Evolutionary conservation across 2,329 filamentous ascomycete species (phyloP), one percentile per base, ranked within the genome.

Genomic region (Penicillium sp.): DNA sequence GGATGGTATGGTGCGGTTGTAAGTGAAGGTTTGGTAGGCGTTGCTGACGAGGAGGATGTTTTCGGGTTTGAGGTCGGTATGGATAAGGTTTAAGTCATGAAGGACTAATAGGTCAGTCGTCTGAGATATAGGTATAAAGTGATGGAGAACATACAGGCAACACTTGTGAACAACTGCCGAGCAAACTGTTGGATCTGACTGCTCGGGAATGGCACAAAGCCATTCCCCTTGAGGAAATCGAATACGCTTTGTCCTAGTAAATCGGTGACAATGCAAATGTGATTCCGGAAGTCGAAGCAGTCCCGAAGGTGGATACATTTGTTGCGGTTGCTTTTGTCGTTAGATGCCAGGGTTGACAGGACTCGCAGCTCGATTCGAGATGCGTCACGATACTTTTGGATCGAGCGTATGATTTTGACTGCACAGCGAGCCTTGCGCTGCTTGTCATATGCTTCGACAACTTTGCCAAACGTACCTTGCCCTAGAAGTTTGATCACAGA

Each of bases 121-220:
- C 31, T 25, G 29, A 47, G 36, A 53, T 51, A 51, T 23, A 10
- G 41, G 46, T 25, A 13, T n/a, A 40, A 15, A 11, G 38, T n/a
- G 45, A 21, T 10, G 40, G 27, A n/a, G 16, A 16, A 86, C 91
- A 82, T 79, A 96, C 91, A 99, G 57, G 94, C 94, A 69, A 99
- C 95, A 69, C 93, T 97, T n/a, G 93, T 97, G 60, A 99, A 90
- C 16, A 99, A 81, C 72, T 99, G 94, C 49, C 93, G 87, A 47
- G 94, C 94, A 80, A 99, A 97, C 72, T 86, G 93, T 75, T 97
- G 94, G 58, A 99, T 99, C 75, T 99, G 94, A 64, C 92, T 97
- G 80, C 95, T 97, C 13, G 94, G 94, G 70, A 99, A 99, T 0
- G 94, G 94, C 19, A 96, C 92, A 71, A 99, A 99, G 63, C 86